Evolutionary conservation across 345 rosid species (phyloP), one percentile per base, ranked within the genome.

Genomic region (Anacardium occidentale): DNA sequence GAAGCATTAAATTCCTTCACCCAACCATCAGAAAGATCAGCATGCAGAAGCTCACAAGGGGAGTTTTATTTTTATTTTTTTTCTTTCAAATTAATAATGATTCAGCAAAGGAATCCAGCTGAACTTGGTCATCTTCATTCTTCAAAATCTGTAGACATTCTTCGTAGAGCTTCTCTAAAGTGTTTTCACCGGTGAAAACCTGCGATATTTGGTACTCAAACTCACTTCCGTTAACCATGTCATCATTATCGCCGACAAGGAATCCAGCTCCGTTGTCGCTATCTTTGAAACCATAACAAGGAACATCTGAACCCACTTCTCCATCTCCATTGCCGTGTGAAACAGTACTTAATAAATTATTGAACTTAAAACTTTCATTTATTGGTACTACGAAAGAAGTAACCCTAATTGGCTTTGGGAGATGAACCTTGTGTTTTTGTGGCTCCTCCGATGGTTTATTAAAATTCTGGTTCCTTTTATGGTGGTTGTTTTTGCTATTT

Each of bases 341-440:
- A 3, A 17, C 26, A 17, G 56, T 61, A 72, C 68, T 50, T 3
- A 18, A 10, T 5, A 72, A 17, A 50, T 14, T 72, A 4, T 72
- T 72, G 52, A 66, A 54, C 48, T 78, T 82, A 50, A 77, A 75
- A 60, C 80, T 81, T 45, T 84, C 77, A 34, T 70, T 82, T 74
- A 79, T 80, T 13, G 77, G 84, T 5, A 81, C 63, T 10, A 75
- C 74, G 17, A 42, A 66, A 37, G 64, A 75, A 25, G 55, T 65
- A 12, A 86, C 69, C 66, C 90, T 79, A n/a, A 69, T 71, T 24
- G 90, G 83, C 62, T 82, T 83, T 0, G 90, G 89, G 62, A 76
- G 85, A 72, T 88, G 86, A 71, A 89, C 68, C 48, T 85, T 77
- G 53, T 78, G 77, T 70, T 68, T 77, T 22, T 29, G 74, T 2